Conservation (phyloP, 257 asterid genomes). For the Solanum chiquidenum region DNA sequence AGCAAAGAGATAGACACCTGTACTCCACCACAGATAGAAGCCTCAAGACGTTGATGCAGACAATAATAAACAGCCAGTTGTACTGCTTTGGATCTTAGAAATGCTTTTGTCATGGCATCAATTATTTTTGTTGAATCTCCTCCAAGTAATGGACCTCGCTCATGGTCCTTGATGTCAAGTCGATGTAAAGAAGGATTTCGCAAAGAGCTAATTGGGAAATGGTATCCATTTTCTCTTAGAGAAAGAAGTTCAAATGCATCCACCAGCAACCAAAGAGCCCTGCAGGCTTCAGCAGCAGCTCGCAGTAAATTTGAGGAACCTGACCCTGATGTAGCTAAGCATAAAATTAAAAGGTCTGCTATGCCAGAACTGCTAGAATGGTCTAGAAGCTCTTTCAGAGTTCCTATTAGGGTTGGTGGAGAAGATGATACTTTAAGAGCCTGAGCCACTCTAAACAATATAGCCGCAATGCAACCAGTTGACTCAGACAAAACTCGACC, state of each 20-base stretch:
- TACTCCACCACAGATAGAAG: slow-evolving; percentile 51
- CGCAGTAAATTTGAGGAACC: slow-evolving; percentile 80
- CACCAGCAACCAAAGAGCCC: slow-evolving; percentile 73
- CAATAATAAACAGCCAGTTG: slow-evolving; percentile 83
- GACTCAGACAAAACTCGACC: slow-evolving; percentile 74
- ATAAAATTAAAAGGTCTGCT: slow-evolving; percentile 48
- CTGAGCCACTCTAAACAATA: slow-evolving; percentile 65
- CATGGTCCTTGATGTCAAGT: slow-evolving; percentile 40
- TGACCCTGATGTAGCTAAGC: slow-evolving; percentile 88
- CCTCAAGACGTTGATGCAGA: slow-evolving; percentile 81
- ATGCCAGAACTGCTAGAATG: slow-evolving; percentile 65
- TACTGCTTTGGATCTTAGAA: slow-evolving; percentile 75
- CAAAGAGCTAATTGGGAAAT: slow-evolving; percentile 62
- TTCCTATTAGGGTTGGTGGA: slow-evolving; percentile 33
- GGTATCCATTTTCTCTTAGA: slow-evolving; percentile 21
- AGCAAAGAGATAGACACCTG: slow-evolving; percentile 43
- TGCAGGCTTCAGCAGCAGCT: slow-evolving; percentile 93
- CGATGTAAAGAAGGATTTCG: slow-evolving; percentile 37
- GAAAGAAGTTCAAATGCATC: slow-evolving; percentile 66
- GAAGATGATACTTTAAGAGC: slow-evolving; percentile 53
- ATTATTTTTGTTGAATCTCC: slow-evolving; percentile 38
- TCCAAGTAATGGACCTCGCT: slow-evolving; percentile 29
- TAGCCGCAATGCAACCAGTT: slow-evolving; percentile 71
- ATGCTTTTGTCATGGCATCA: slow-evolving; percentile 62
- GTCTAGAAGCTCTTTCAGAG: slow-evolving; percentile 47